A percentile compares a stretch with the other conserved stretches of the same genome.
Evolutionary conservation across 768 basidiomycete species (phyloP).

Genomic region (Termitomyces sp.): DNA sequence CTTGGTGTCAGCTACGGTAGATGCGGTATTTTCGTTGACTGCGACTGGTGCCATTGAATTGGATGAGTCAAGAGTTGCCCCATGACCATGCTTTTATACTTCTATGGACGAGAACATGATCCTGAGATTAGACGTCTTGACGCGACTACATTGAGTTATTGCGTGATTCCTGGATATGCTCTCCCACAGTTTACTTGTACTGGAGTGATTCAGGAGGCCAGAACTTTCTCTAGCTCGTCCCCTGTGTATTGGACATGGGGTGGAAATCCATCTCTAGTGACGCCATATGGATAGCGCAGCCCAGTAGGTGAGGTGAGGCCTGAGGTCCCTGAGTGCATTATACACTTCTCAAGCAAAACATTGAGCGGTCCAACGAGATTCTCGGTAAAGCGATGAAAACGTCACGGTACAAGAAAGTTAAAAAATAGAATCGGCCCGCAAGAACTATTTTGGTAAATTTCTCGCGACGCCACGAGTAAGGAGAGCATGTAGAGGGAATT

Average conservation of each 20-base stretch:
- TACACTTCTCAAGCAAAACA: not conserved
- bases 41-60: constrained; percentile 19
- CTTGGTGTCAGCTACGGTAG: not conserved
- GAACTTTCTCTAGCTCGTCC: not conserved
- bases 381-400: no score
- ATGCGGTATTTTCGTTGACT: constrained; percentile 7
- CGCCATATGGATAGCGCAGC: not conserved
- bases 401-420: no score
- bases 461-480: no score
- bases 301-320: no score
- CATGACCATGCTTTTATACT: constrained; percentile 3
- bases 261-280: not conserved
- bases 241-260: not conserved
- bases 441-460: no score
- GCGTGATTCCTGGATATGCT: not conserved
- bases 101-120: not conserved
- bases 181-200: not conserved
- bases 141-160: not conserved
- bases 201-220: not conserved
- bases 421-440: no score
- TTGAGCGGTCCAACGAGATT: no score
- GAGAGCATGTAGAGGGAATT: no score
- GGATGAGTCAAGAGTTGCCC: not conserved
- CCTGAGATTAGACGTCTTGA: not conserved
- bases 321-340: no score